Percentiles rank a stretch among this genome's conserved stretches.
Evolutionary conservation across 2,329 filamentous ascomycete species (phyloP).

Genomic region (Cercospora sesami): DNA sequence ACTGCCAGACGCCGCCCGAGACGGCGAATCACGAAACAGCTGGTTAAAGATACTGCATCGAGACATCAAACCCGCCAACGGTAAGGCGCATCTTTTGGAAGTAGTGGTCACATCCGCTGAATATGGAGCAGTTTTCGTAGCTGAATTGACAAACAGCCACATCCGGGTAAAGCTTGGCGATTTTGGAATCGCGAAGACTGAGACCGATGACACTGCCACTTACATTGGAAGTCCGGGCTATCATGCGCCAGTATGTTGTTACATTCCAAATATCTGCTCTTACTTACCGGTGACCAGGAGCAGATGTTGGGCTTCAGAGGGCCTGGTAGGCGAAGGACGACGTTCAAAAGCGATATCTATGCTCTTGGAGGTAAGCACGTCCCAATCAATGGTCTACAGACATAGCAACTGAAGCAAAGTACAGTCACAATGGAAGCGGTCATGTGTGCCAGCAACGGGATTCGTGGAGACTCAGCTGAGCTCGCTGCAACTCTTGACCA

Average conservation of each 20-base stretch:
- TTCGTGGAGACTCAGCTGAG: too few relatives aligned
- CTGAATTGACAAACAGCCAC: background rate
- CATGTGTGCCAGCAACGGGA: background rate
- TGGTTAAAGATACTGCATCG: too few relatives aligned
- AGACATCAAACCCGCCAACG: background rate
- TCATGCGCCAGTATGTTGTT: background rate
- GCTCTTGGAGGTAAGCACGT: background rate
- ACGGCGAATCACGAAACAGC: too few relatives aligned
- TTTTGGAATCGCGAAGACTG: background rate
- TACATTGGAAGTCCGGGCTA: background rate
- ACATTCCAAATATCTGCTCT: too few relatives aligned
- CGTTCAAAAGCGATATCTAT: background rate
- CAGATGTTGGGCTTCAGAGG: background rate
- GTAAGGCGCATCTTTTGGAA: too few relatives aligned
- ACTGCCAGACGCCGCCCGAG: background rate
- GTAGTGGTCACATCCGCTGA: too few relatives aligned
- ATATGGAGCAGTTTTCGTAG: background rate
- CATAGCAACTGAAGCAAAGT: background rate
- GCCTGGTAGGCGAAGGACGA: background rate
- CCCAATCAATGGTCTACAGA: too few relatives aligned
- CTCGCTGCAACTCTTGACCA: background rate
- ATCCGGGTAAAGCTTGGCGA: background rate
- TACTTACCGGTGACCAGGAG: background rate
- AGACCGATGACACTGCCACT: background rate
- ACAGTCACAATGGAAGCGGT: background rate